phyloP scores from a whole-genome alignment of 352 stramenopile genomes.

The Elongisporangium prolatum region DNA sequence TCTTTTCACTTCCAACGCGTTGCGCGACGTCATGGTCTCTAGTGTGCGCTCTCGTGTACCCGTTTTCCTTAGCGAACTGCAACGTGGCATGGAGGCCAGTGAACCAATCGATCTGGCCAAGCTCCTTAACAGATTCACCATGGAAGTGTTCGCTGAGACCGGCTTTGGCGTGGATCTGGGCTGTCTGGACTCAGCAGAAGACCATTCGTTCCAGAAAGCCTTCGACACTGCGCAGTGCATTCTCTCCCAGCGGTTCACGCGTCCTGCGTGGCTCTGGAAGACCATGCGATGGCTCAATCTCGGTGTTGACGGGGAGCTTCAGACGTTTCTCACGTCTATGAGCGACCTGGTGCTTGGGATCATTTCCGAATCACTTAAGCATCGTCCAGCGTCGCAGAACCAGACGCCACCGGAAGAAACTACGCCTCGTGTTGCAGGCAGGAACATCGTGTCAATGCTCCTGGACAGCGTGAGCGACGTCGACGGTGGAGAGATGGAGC shows the following conservation, averaged over 20 bases:
- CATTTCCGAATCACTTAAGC: slow-evolving; percentile 8
- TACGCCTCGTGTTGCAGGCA: not conserved
- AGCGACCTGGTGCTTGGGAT: slow-evolving; percentile 9
- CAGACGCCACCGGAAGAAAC: not conserved
- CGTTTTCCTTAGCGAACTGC: not conserved
- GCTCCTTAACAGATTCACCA: slow-evolving; percentile 11
- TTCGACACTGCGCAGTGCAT: slow-evolving; percentile 10
- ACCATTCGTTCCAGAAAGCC: slow-evolving; percentile 10
- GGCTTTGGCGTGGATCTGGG: slow-evolving; percentile 14
- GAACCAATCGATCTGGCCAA: slow-evolving; percentile 6
- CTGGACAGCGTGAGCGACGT: slow-evolving; percentile 9
- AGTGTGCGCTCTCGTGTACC: not conserved
- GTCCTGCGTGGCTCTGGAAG: slow-evolving; percentile 16
- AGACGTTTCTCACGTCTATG: slow-evolving; percentile 1
- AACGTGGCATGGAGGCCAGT: not conserved
- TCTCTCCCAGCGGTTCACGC: slow-evolving; percentile 4
- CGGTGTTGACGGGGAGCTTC: slow-evolving; percentile 8
- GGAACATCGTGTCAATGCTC: slow-evolving; percentile 18
- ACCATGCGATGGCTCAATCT: slow-evolving; percentile 10
- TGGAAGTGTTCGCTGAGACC: slow-evolving; percentile 16
- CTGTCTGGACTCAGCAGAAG: slow-evolving; percentile 5
- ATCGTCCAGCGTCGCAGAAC: not conserved
- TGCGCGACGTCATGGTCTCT: slow-evolving; percentile 36
- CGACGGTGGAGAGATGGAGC: not conserved
- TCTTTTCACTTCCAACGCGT: slow-evolving; percentile 28